phyloP scores from a whole-genome alignment of 2,329 filamentous ascomycete genomes.

The Hortaea werneckii region DNA sequence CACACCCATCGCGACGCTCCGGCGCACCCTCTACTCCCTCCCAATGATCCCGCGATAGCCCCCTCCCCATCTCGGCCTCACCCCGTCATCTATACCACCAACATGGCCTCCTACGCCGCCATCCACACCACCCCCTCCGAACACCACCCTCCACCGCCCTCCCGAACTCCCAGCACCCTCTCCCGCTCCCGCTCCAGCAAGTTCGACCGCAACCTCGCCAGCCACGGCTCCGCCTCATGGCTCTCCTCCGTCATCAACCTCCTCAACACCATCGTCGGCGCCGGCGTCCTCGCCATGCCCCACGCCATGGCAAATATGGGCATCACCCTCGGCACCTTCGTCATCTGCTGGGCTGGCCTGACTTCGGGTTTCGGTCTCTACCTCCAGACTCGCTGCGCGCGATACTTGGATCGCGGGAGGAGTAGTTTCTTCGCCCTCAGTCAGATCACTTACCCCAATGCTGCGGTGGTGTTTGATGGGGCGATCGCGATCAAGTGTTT shows the following conservation, averaged over 20 bases:
- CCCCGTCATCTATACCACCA: not conserved
- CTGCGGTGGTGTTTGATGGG: constrained; percentile 86
- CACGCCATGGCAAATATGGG: constrained; percentile 92
- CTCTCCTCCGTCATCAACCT: constrained; percentile 88
- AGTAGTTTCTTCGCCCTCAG: constrained; percentile 95
- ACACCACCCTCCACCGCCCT: constrained; percentile 28
- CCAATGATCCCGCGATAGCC: too few relatives aligned
- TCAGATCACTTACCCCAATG: constrained; percentile 93
- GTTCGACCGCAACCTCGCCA: constrained; percentile 54
- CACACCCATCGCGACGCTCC: too few relatives aligned
- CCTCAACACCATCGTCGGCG: constrained; percentile 92
- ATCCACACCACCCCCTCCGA: constrained; percentile 28
- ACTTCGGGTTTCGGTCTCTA: constrained; percentile 90
- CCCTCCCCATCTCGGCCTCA: not conserved
- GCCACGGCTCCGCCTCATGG: constrained; percentile 70
- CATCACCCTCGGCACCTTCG: constrained; percentile 68
- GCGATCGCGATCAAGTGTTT: constrained; percentile 98
- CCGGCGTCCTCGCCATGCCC: constrained; percentile 92
- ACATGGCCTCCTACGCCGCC: constrained; percentile 39
- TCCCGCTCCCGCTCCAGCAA: constrained; percentile 45
- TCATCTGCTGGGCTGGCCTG: constrained; percentile 84
- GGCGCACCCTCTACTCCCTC: too few relatives aligned
- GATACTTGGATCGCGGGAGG: constrained; percentile 80
- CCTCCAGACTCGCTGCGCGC: constrained; percentile 82
- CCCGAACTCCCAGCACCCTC: constrained; percentile 27